These are phyloP conservation scores for Acidomyces sp. DNA, from an alignment of 495 filamentous ascomycete species.

Conservation along the genomic window DNA sequence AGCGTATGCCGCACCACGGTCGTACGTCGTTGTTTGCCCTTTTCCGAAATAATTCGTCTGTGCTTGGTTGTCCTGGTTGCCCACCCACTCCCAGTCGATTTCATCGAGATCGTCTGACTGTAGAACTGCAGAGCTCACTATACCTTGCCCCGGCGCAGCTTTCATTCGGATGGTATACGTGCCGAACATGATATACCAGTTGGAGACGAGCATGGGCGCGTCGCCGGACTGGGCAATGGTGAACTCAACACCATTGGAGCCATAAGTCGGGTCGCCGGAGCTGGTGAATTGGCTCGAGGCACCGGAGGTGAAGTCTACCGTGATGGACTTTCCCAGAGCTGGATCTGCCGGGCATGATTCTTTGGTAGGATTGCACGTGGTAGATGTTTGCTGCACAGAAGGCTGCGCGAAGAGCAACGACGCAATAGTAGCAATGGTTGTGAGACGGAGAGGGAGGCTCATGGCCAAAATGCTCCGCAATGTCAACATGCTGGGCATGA, in stretches of 20 bases:
- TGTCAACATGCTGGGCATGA: slow-evolving; percentile 7
- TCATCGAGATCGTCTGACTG: slow-evolving; percentile 88
- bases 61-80: slow-evolving; percentile 47
- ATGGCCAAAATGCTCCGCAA: slow-evolving; percentile 13
- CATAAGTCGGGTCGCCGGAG: slow-evolving; percentile 54
- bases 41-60: slow-evolving; percentile 94
- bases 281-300: slow-evolving; percentile 53
- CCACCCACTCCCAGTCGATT: slow-evolving; percentile 83
- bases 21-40: slow-evolving; percentile 59
- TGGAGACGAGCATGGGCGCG: slow-evolving; percentile 63
- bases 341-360: slow-evolving; percentile 56
- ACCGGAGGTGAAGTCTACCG: slow-evolving; percentile 68
- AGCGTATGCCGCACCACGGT: slow-evolving; percentile 54
- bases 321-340: slow-evolving; percentile 66
- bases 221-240: slow-evolving; percentile 75
- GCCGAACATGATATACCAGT: slow-evolving; percentile 66
- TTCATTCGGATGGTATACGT: slow-evolving; percentile 45
- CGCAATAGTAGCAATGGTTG: slow-evolving; percentile 18
- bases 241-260: slow-evolving; percentile 64
- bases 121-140: slow-evolving; percentile 75
- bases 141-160: slow-evolving; percentile 49
- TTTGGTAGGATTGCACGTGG: neutral
- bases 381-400: slow-evolving; percentile 23
- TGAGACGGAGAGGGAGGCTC: slow-evolving; percentile 14
- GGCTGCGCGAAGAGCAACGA: slow-evolving; percentile 21